Evolutionary conservation across 345 rosid species (phyloP), one percentile per base, ranked within the genome.

Genomic region (Noccaea caerulescens): DNA sequence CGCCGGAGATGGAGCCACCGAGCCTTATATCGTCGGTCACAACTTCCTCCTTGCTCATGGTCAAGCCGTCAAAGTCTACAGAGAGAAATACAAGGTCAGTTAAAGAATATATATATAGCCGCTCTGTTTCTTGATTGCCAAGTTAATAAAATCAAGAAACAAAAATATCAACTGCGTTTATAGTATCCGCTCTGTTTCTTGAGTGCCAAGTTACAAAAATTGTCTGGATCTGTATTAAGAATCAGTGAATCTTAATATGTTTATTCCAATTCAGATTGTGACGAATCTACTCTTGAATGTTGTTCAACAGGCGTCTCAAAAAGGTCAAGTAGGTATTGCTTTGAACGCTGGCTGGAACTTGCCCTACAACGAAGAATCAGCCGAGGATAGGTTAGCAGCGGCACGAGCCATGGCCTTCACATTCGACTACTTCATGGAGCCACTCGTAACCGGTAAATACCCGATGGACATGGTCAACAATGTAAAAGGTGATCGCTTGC

Each of bases 41-140:
- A 25, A 86, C 50, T 69, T 43, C 44, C 69, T 86, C 52, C 88
- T 86, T 62, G 88, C 90, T 47, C 88, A 84, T 64, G 86, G 80
- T 3, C 61, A 75, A 0, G 85, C 77, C 0, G 85, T 73, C 0
- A 18, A 66, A 12, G 7, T 82, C n/a, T 86, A 86, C 25, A 75
- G 53, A 33, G 34, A 55, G 2, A 80, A 73, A 41, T 82, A 80
- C 13, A 77, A 84, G 78, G 88, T 83, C 20, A 34, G 18, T 25
- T 25, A 1, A 25, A 25, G 1, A 25, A 25, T 0, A 0, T 1
- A 25, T 1, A 25, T 3, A 25, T 42, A 16, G 18, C 37, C 11
- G 4, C 3, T 30, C 9, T 13, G 36, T 62, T 44, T 44, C 66
- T 62, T 62, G 13, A 13, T 30, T 2, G 0, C 1, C 66, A 43